A percentile compares a stretch with the other conserved stretches of the same genome.
Conservation (phyloP, 169 alveolate genomes). For the Plasmodium relictum region DNA sequence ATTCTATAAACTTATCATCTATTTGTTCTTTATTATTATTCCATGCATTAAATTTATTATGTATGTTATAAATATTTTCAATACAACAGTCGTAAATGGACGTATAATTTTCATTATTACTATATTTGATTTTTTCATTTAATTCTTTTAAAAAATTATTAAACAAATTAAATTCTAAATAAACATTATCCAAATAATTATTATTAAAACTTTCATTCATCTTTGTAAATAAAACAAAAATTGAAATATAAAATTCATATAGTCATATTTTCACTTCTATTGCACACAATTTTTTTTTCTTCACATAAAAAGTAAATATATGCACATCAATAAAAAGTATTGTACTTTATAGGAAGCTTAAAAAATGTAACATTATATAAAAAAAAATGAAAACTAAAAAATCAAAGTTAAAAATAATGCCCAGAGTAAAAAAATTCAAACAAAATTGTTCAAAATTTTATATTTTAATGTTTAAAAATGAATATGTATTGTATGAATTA, state of each 20-base stretch:
- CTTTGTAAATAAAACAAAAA: background rate
- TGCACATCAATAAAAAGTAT: no score
- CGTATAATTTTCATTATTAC: constrained; percentile 52
- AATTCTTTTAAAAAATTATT: constrained; percentile 72
- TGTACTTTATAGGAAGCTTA: no score
- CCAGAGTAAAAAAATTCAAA: background rate
- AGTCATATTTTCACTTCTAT: no score
- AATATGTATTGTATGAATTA: constrained; percentile 1
- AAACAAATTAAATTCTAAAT: constrained; percentile 65
- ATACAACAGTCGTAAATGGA: constrained; percentile 64
- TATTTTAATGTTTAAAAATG: background rate
- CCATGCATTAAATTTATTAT: constrained; percentile 44
- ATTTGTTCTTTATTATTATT: constrained; percentile 32
- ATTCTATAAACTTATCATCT: constrained; percentile 63
- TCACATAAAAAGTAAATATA: no score
- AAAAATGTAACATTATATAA: no score
- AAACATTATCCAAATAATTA: constrained; percentile 44
- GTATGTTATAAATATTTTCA: constrained; percentile 61
- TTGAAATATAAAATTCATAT: no score
- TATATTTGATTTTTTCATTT: constrained; percentile 9
- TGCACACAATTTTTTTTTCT: no score
- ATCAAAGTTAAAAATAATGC: background rate
- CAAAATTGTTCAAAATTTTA: no score
- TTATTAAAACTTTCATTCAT: constrained; percentile 29
- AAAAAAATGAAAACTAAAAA: background rate